Conservation (phyloP, 371 early-diverging fungal genomes). For the Lichtheimia corymbifera region DNA sequence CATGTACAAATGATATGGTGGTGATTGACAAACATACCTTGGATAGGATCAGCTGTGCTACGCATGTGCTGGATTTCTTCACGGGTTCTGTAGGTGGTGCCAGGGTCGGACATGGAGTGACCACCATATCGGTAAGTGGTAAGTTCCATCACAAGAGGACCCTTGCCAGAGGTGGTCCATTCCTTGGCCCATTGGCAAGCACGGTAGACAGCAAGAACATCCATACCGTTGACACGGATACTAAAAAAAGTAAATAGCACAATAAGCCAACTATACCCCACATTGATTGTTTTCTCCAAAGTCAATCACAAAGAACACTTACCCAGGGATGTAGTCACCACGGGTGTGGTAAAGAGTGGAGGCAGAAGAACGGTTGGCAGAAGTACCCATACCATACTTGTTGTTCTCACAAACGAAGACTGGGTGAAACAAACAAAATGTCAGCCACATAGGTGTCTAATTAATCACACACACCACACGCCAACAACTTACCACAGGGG, state of each 20-base stretch:
- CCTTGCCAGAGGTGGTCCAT: slow-evolving; percentile 83
- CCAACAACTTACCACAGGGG: slow-evolving; percentile 55
- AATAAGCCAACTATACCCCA: too few relatives aligned
- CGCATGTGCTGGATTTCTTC: slow-evolving; percentile 98
- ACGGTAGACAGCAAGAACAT: slow-evolving; percentile 89
- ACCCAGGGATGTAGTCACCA: slow-evolving; percentile 93
- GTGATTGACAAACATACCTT: slow-evolving; percentile 57
- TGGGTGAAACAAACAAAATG: neutral
- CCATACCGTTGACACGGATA: slow-evolving; percentile 88
- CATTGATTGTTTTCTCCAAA: too few relatives aligned
- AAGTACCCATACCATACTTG: slow-evolving; percentile 99
- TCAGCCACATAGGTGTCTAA: neutral
- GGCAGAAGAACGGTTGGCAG: slow-evolving; percentile 88
- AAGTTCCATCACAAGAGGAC: slow-evolving; percentile 97
- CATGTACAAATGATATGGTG: slow-evolving; percentile 58
- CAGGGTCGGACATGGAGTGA: slow-evolving; percentile 99
- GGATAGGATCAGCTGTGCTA: slow-evolving; percentile 91
- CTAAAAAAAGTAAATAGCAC: slow-evolving; percentile 24
- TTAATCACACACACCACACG: neutral
- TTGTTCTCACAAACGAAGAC: slow-evolving; percentile 99
- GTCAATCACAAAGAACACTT: neutral
- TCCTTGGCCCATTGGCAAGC: slow-evolving; percentile 86
- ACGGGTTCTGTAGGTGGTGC: slow-evolving; percentile 95
- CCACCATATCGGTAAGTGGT: slow-evolving; percentile 99
- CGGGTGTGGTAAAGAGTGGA: slow-evolving; percentile 95